Conservation (phyloP, 75 land plant species). For the Pinus tabuliformis region DNA sequence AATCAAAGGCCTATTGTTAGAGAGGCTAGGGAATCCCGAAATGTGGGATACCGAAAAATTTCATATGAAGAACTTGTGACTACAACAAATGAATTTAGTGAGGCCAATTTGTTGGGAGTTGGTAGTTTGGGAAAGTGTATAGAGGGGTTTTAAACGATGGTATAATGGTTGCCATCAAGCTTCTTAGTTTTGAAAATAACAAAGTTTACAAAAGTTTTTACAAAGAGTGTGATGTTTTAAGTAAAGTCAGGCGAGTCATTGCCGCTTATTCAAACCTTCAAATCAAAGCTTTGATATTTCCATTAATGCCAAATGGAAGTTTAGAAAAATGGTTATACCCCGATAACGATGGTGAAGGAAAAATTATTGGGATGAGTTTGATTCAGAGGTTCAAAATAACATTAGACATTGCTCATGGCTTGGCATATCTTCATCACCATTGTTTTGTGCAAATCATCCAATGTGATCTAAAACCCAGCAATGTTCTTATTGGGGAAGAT, state of each 20-base stretch:
- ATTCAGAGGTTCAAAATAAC: conserved; percentile 6
- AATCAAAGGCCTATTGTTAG: too few species aligned
- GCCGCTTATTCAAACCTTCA: neutral
- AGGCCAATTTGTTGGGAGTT: too few species aligned
- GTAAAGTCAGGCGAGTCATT: neutral
- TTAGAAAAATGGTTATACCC: neutral
- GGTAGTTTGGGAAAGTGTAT: too few species aligned
- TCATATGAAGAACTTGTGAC: neutral
- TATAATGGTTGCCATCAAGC: too few species aligned
- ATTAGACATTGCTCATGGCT: conserved; percentile 11
- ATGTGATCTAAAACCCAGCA: conserved; percentile 26
- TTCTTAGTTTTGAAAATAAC: too few species aligned
- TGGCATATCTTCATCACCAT: conserved; percentile 16
- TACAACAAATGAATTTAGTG: neutral
- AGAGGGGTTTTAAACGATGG: too few species aligned
- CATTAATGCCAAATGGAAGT: too few species aligned
- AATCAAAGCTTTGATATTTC: too few species aligned
- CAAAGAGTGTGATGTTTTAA: neutral
- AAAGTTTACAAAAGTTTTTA: neutral
- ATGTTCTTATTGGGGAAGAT: conserved; percentile 20
- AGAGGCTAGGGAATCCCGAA: too few species aligned
- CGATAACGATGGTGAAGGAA: neutral
- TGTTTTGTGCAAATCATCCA: conserved; percentile 18
- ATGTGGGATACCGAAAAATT: neutral
- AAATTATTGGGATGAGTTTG: neutral